Evolutionary conservation across 768 basidiomycete species (phyloP).

Genomic region (Rhodotorula graminis): DNA sequence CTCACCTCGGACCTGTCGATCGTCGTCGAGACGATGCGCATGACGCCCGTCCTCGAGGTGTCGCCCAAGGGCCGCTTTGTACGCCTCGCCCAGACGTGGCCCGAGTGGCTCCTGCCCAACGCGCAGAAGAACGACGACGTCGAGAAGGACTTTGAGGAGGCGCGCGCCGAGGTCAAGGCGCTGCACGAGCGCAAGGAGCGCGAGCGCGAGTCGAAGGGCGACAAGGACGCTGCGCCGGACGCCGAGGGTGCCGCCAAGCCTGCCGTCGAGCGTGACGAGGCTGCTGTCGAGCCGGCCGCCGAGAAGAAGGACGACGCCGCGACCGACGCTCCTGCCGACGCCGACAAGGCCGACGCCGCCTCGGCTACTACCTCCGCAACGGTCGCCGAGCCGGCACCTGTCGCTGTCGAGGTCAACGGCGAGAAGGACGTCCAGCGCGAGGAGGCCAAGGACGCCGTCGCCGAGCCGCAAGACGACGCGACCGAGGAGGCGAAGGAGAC

Average conservation of each 20-base stretch:
- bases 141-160: constrained; percentile 25
- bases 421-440: too few species aligned
- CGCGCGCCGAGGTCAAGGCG: neutral
- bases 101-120: constrained; percentile 60
- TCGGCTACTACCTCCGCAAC: too few species aligned
- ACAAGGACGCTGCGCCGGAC: neutral
- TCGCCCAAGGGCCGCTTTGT: constrained; percentile 27
- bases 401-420: neutral
- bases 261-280: too few species aligned
- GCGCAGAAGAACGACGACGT: constrained; percentile 49
- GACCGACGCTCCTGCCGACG: constrained; percentile 46
- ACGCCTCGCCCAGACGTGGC: constrained; percentile 63
- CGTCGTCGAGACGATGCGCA: constrained; percentile 64
- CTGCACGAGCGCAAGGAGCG: neutral
- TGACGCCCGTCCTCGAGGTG: constrained; percentile 71
- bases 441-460: too few species aligned
- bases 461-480: neutral
- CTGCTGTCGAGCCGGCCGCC: neutral
- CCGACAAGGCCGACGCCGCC: constrained; percentile 25
- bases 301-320: neutral
- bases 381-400: neutral
- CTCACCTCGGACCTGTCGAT: constrained; percentile 58
- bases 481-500: neutral
- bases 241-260: neutral
- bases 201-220: neutral